Evolutionary conservation across 2,329 filamentous ascomycete genomes (phyloP).

Genomic region (Fusarium chlamydosporum): DNA sequence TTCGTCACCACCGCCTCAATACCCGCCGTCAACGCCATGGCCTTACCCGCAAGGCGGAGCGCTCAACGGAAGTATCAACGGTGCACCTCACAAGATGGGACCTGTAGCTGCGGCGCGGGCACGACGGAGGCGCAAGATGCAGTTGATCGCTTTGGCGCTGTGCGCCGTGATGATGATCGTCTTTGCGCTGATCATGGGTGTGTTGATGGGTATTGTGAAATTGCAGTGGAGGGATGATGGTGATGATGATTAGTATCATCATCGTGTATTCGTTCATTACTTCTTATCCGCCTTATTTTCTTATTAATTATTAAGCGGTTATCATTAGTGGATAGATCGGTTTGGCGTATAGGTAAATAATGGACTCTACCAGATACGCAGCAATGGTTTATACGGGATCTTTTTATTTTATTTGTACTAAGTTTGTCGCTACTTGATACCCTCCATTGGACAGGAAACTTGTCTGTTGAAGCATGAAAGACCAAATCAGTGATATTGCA

Average conservation of each 20-base stretch:
- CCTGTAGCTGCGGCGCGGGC: conserved; percentile 45
- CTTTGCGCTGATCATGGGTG: conserved; percentile 48
- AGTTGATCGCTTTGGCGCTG: conserved; percentile 44
- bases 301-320: conserved; percentile 4
- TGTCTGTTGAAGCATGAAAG: too few species aligned
- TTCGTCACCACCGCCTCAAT: conserved; percentile 32
- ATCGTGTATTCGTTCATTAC: neutral
- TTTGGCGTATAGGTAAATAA: conserved; percentile 24
- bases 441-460: too few species aligned
- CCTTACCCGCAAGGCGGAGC: conserved; percentile 39
- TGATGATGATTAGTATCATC: conserved; percentile 18
- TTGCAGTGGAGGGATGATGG: conserved; percentile 36
- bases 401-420: neutral
- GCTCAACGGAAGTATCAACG: conserved; percentile 33
- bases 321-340: conserved; percentile 1
- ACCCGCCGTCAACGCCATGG: conserved; percentile 41
- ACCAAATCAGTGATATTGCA: too few species aligned
- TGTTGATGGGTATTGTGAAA: conserved; percentile 50
- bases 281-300: neutral
- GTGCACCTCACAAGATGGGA: conserved; percentile 41
- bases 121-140: conserved; percentile 42
- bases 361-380: neutral
- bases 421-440: neutral
- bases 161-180: conserved; percentile 46
- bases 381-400: neutral